Conservation (phyloP, 495 filamentous ascomycete species). For the Talaromyces wortmannii region DNA sequence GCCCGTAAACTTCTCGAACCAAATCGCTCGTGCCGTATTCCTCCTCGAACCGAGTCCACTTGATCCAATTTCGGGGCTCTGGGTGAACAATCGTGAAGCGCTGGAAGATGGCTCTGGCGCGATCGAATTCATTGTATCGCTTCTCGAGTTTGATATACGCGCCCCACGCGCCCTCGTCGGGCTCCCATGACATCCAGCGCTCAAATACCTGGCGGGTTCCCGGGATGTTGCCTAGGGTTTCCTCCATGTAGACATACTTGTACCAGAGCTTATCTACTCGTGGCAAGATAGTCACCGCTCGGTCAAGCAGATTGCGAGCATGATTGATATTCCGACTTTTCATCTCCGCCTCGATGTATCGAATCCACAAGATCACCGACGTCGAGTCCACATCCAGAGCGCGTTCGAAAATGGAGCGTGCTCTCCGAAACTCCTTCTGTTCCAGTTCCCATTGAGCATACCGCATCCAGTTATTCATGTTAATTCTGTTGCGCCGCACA, state of each 20-base stretch:
- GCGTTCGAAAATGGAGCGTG: conserved; percentile 92
- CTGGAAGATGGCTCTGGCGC: conserved; percentile 80
- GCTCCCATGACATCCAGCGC: conserved; percentile 97
- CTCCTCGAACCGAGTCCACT: conserved; percentile 96
- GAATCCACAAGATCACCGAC: conserved; percentile 73
- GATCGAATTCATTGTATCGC: conserved; percentile 81
- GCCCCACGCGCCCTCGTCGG: conserved; percentile 90
- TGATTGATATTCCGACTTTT: conserved; percentile 96
- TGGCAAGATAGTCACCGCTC: conserved; percentile 90
- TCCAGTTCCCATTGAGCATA: conserved; percentile 97
- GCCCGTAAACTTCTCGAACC: conserved; percentile 87
- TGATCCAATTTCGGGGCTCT: conserved; percentile 95
- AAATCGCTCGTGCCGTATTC: conserved; percentile 85
- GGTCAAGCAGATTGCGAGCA: conserved; percentile 88
- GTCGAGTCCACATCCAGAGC: conserved; percentile 89
- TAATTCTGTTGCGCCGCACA: conserved; percentile 88
- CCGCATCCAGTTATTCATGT: conserved; percentile 98
- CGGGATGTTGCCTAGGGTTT: conserved; percentile 88
- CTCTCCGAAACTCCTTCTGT: conserved; percentile 95
- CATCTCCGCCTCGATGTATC: conserved; percentile 96
- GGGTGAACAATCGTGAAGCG: conserved; percentile 91
- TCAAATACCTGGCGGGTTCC: conserved; percentile 95
- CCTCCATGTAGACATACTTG: conserved; percentile 98
- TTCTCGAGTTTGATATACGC: conserved; percentile 97
- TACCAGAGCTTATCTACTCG: conserved; percentile 95